Evolutionary conservation across 2,329 filamentous ascomycete species (phyloP).

Genomic region (Aaosphaeria arxii): DNA sequence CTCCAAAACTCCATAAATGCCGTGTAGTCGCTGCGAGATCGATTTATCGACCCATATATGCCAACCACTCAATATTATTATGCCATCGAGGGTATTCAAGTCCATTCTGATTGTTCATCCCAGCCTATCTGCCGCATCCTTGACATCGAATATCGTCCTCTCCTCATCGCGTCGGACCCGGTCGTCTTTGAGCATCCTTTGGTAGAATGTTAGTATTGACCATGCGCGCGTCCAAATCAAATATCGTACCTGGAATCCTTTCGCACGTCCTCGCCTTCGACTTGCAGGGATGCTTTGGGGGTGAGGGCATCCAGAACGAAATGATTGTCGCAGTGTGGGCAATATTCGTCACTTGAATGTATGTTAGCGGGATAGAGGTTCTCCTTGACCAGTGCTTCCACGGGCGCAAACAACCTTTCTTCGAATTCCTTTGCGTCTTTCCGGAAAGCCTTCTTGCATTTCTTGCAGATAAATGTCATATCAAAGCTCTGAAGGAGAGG

Average conservation of each 20-base stretch:
- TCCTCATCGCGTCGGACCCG: constrained; percentile 61
- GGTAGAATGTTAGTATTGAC: neutral
- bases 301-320: constrained; percentile 87
- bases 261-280: constrained; percentile 88
- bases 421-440: constrained; percentile 92
- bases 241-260: constrained; percentile 65
- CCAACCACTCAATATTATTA: neutral
- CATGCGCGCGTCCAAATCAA: no score
- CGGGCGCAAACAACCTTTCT: constrained; percentile 55
- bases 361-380: neutral
- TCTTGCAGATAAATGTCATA: constrained; percentile 96
- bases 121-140: constrained; percentile 70
- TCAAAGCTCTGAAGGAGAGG: constrained; percentile 73
- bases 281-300: constrained; percentile 75
- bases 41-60: no score
- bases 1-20: no score
- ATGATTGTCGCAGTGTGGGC: constrained; percentile 98
- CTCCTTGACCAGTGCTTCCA: neutral
- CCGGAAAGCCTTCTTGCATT: constrained; percentile 97
- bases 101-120: constrained; percentile 48
- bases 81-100: neutral
- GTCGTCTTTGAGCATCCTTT: constrained; percentile 86
- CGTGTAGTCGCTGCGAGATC: no score
- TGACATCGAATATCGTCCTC: constrained; percentile 72
- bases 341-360: constrained; percentile 78